Evolutionary conservation across 2,329 filamentous ascomycete genomes (phyloP).

Genomic region (Orbilia javanica): DNA sequence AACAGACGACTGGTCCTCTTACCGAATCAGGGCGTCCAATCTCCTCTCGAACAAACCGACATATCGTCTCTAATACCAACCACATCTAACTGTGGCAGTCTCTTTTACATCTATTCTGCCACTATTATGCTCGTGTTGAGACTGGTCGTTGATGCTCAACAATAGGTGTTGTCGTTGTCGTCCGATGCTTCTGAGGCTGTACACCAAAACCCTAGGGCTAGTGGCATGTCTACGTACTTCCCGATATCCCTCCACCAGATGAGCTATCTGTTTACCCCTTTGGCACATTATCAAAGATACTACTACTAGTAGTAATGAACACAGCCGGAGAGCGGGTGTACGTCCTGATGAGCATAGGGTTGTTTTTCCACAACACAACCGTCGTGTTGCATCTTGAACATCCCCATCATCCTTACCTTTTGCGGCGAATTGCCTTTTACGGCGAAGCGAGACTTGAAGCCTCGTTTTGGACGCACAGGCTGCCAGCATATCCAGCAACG

Average conservation of each 20-base stretch:
- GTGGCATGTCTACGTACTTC: too few species aligned
- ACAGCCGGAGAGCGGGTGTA: background rate
- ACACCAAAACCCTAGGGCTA: too few species aligned
- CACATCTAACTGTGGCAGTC: background rate
- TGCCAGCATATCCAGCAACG: background rate
- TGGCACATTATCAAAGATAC: background rate
- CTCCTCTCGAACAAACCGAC: background rate
- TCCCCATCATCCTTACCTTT: constrained; percentile 24
- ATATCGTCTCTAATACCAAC: background rate
- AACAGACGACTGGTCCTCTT: background rate
- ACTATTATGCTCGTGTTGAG: too few species aligned
- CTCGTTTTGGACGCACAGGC: too few species aligned
- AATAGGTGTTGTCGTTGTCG: too few species aligned
- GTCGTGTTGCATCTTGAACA: constrained; percentile 37
- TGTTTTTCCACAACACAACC: constrained; percentile 26
- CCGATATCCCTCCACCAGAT: too few species aligned
- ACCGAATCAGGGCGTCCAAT: constrained; percentile 30
- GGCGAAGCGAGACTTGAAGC: constrained; percentile 13
- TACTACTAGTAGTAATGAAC: too few species aligned
- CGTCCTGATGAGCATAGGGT: background rate
- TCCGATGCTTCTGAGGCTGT: too few species aligned
- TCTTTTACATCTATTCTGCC: background rate
- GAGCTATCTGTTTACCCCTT: too few species aligned
- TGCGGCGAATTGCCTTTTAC: constrained; percentile 50
- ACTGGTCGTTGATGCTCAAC: too few species aligned